Conservation (phyloP, 148 eudicot species). For the Fagopyrum tataricum region DNA sequence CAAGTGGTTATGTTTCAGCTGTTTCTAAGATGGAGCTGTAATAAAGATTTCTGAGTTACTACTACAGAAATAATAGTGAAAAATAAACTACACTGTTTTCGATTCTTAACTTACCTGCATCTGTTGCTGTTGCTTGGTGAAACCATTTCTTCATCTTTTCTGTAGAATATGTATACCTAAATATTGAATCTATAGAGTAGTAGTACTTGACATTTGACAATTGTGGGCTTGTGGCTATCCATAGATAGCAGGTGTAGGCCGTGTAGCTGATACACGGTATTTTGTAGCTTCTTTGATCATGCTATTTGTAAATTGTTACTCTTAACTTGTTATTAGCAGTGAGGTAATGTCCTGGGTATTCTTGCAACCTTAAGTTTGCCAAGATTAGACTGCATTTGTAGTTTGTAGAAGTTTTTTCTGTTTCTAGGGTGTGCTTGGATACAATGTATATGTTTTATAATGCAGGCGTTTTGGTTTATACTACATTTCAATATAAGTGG, state of each 20-base stretch:
- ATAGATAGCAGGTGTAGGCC: neutral
- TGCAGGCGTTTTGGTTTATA: too few relatives aligned
- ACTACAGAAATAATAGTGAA: neutral
- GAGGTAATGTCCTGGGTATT: neutral
- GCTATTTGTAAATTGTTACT: neutral
- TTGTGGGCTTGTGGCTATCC: neutral
- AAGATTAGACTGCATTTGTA: neutral
- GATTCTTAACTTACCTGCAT: neutral
- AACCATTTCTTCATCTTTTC: neutral
- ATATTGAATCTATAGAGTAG: neutral
- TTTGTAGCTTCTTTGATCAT: slow-evolving; percentile 4
- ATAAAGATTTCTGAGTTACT: neutral
- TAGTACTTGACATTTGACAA: neutral
- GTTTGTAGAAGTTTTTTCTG: neutral
- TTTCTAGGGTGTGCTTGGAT: too few relatives aligned
- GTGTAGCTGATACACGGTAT: neutral
- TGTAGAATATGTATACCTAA: neutral
- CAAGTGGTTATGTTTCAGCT: neutral
- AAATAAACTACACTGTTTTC: neutral
- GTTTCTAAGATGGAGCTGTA: neutral
- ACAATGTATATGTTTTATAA: too few relatives aligned
- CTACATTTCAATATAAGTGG: too few relatives aligned
- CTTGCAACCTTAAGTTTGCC: neutral
- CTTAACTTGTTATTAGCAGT: neutral
- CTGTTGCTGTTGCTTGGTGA: neutral